Percentiles rank a stretch among this genome's conserved stretches.
phyloP scores from a whole-genome alignment of 768 basidiomycete genomes.

The Lactarius tabidus region DNA sequence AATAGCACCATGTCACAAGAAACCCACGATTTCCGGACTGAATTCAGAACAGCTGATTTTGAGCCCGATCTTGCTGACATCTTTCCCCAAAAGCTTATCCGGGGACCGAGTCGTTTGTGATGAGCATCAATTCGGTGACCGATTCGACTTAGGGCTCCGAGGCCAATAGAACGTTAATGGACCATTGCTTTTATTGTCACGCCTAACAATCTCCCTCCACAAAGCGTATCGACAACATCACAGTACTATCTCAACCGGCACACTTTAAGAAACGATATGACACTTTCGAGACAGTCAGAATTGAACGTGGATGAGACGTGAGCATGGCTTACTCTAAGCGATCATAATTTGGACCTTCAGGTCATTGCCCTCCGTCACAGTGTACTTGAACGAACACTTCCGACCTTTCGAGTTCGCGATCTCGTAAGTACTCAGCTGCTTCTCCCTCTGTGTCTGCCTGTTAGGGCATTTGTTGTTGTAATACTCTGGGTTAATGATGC shows the following conservation, averaged over 20 bases:
- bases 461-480: background rate
- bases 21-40: too few species aligned
- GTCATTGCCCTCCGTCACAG: background rate
- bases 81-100: too few species aligned
- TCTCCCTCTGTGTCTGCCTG: conserved; percentile 51
- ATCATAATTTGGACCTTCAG: background rate
- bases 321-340: background rate
- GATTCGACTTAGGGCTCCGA: too few species aligned
- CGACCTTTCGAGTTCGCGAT: background rate
- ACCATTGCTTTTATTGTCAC: too few species aligned
- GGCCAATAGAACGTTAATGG: too few species aligned
- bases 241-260: background rate
- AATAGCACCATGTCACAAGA: too few species aligned
- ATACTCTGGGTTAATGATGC: too few species aligned
- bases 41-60: too few species aligned
- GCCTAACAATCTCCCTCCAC: too few species aligned
- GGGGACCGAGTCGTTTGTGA: too few species aligned
- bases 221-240: background rate
- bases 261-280: background rate
- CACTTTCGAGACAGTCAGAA: background rate
- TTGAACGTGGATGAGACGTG: background rate
- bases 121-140: too few species aligned
- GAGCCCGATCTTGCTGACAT: too few species aligned
- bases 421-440: conserved; percentile 65
- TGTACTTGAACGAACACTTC: background rate